Base-by-base conservation (phyloP, 2,329 filamentous ascomycete species). In the Trichoderma oligosporum region DNA sequence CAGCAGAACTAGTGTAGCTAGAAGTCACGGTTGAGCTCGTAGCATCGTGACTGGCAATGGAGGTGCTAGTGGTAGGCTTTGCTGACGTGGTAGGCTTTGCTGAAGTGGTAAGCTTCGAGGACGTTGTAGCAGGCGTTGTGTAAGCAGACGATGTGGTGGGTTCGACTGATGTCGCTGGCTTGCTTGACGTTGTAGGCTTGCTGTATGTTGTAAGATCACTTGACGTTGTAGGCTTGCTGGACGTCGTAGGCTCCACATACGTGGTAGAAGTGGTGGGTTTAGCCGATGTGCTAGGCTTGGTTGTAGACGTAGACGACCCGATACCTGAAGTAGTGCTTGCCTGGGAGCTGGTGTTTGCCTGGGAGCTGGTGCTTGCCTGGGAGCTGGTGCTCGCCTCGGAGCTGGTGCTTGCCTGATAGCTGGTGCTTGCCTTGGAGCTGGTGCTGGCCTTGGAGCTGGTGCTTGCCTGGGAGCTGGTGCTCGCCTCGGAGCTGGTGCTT, bases 101-200 rank as follows among this genome's bases (percentile, higher is more conserved):
- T 11, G 61, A 53, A 16, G 49, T 51, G 5, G 39, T 57, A 24
- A 62, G 25, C 42, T 36, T 52, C 18, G 31, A 51, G 9, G 47
- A 39, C 9, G 53, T 42, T n/a, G 42, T 56, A 18, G 53, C 38
- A 36, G 46, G 31, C 39, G 20, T 42, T 20, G n/a, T 24, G 2
- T n/a, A 42, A 22, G 39, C 5, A 20, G 39, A 20, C 16, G 44
- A 47, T 24, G 44, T 27, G 48, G 22, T 42, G 3, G 29, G 22
- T 22, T 35, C 24, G 16, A 61, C 62, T n/a, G 58, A 46, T 9
- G 56, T 51, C 11, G 36, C 55, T 20, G 61, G 24, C 25, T 54
- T 39, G 12, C 51, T 35, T 8, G 46, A 31, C 25, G 49, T 61
- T 14, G 51, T 35, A 7, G 25, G 27, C 27, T 54, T 35, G 25